A percentile compares a stretch with the other conserved stretches of the same genome.
phyloP scores from a whole-genome alignment of 2,329 filamentous ascomycete genomes.

The Fusarium burgessii region DNA sequence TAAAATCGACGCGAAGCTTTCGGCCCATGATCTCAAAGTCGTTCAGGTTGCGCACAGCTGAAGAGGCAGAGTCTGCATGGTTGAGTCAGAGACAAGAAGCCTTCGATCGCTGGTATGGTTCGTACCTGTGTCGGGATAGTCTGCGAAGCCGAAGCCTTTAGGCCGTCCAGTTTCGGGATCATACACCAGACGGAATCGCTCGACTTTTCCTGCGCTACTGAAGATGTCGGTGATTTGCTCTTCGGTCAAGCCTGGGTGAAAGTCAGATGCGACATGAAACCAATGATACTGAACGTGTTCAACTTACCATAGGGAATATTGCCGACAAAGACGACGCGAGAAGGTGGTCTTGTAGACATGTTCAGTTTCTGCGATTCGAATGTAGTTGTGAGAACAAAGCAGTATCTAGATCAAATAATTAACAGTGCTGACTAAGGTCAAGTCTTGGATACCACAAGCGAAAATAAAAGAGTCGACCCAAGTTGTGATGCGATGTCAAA shows the following conservation, averaged over 20 bases:
- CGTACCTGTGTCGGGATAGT: constrained; percentile 89
- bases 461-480: not conserved
- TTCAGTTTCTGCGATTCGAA: not conserved
- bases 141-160: constrained; percentile 96
- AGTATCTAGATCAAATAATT: not conserved
- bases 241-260: constrained; percentile 83
- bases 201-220: constrained; percentile 86
- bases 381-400: not conserved
- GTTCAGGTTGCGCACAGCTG: constrained; percentile 94
- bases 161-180: constrained; percentile 94
- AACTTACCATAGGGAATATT: constrained; percentile 83
- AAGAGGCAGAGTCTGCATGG: constrained; percentile 78
- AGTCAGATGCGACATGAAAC: constrained; percentile 37
- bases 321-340: constrained; percentile 85
- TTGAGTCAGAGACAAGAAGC: constrained; percentile 29
- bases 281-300: not conserved
- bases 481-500: constrained; percentile 23
- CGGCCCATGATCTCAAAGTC: constrained; percentile 95
- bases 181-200: constrained; percentile 93
- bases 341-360: constrained; percentile 81
- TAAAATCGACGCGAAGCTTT: constrained; percentile 95
- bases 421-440: not conserved
- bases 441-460: not conserved
- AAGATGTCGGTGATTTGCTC: constrained; percentile 97
- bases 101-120: constrained; percentile 12